phyloP scores from a whole-genome alignment of 2,329 filamentous ascomycete species.

The Fusarium agapanthi region DNA sequence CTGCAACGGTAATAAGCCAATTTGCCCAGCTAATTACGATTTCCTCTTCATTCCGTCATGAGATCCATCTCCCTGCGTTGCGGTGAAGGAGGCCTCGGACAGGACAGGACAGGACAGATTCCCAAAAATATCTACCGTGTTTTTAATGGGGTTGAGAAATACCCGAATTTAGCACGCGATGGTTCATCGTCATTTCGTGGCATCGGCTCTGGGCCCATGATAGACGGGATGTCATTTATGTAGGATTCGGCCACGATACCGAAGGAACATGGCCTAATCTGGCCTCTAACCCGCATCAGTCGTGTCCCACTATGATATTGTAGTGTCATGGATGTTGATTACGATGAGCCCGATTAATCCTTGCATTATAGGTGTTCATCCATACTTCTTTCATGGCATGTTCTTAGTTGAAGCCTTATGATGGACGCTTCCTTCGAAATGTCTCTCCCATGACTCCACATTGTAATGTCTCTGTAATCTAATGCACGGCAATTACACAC shows the following conservation, averaged over 20 bases:
- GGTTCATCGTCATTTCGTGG: constrained; percentile 34
- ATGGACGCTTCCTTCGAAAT: neutral
- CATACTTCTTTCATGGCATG: neutral
- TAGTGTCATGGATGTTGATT: constrained; percentile 3
- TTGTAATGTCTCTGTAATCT: neutral
- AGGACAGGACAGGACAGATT: neutral
- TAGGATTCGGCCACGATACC: constrained; percentile 29
- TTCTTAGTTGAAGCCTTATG: neutral
- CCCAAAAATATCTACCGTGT: constrained; percentile 7
- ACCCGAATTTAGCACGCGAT: constrained; percentile 24
- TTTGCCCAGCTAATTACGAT: constrained; percentile 38
- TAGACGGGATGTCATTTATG: constrained; percentile 18
- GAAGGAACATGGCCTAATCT: constrained; percentile 12
- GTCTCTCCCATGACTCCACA: neutral
- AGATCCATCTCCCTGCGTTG: constrained; percentile 32
- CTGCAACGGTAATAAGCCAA: constrained; percentile 31
- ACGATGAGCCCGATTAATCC: neutral
- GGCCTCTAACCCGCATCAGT: constrained; percentile 5
- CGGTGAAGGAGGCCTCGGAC: constrained; percentile 26
- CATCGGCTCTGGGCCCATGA: constrained; percentile 1
- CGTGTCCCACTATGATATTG: constrained; percentile 1
- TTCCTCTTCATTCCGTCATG: constrained; percentile 28
- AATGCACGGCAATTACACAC: constrained; percentile 16
- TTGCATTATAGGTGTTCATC: neutral
- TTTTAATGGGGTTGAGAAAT: constrained; percentile 3